Evolutionary conservation across 345 rosid genomes (phyloP).

Genomic region (Cardamine occulta): DNA sequence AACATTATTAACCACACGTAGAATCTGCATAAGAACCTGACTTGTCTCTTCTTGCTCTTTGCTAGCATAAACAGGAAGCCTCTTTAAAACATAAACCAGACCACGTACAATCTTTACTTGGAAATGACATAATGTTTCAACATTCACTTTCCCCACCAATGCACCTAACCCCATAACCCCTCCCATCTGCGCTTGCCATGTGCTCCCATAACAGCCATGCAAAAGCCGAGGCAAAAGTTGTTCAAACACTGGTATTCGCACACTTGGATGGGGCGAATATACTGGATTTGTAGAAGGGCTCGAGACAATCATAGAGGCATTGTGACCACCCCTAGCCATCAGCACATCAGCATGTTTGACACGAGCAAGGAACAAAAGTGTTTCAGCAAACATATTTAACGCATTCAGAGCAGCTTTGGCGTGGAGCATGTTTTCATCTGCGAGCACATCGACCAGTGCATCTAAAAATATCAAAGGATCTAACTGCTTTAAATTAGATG

Average conservation of each 20-base stretch:
- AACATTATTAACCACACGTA: slow-evolving; percentile 94
- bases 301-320: slow-evolving; percentile 94
- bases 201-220: slow-evolving; percentile 96
- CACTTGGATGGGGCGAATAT: slow-evolving; percentile 93
- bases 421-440: slow-evolving; percentile 86
- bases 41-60: slow-evolving; percentile 96
- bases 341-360: slow-evolving; percentile 79
- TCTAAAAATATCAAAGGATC: slow-evolving; percentile 92
- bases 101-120: slow-evolving; percentile 90
- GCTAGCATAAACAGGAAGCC: slow-evolving; percentile 88
- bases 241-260: slow-evolving; percentile 91
- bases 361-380: slow-evolving; percentile 91
- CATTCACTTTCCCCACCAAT: slow-evolving; percentile 96
- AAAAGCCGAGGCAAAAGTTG: slow-evolving; percentile 96
- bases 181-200: slow-evolving; percentile 99
- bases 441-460: slow-evolving; percentile 92
- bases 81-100: slow-evolving; percentile 87
- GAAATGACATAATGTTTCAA: slow-evolving; percentile 84
- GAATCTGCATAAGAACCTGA: slow-evolving; percentile 98
- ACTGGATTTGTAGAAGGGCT: slow-evolving; percentile 99
- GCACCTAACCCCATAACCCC: slow-evolving; percentile 99
- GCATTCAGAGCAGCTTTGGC: slow-evolving; percentile 93
- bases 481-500: slow-evolving; percentile 79
- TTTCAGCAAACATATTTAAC: slow-evolving; percentile 83
- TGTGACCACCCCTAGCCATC: slow-evolving; percentile 93